Evolutionary conservation across 495 filamentous ascomycete species (phyloP).

Genomic region (Tetracladium setigerum): DNA sequence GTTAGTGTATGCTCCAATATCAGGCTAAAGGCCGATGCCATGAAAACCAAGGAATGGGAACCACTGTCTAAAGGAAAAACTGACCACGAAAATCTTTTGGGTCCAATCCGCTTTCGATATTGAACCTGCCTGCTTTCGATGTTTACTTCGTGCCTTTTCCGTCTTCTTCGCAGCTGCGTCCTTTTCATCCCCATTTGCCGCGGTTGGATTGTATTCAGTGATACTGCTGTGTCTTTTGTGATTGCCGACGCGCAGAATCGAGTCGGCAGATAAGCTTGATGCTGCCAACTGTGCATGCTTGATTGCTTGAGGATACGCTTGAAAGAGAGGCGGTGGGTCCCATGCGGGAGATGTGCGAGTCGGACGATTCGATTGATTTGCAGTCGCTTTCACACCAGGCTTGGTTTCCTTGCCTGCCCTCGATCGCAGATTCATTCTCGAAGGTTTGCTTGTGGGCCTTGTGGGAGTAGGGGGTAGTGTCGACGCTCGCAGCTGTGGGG

Average conservation of each 20-base stretch:
- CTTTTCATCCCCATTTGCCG: constrained; percentile 25
- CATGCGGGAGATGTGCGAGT: constrained; percentile 38
- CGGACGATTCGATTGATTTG: constrained; percentile 10
- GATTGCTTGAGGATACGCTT: constrained; percentile 82
- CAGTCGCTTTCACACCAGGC: constrained; percentile 6
- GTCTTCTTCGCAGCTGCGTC: constrained; percentile 22
- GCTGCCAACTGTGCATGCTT: constrained; percentile 45
- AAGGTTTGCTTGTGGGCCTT: constrained; percentile 3
- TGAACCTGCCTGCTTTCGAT: constrained; percentile 51
- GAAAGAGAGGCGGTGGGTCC: constrained; percentile 78
- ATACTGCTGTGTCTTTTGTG: constrained; percentile 37
- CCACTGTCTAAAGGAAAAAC: constrained; percentile 23
- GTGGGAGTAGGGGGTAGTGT: constrained; percentile 2
- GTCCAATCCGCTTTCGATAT: constrained; percentile 67
- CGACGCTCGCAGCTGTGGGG: constrained; percentile 28
- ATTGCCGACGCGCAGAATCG: constrained; percentile 55
- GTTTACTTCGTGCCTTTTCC: constrained; percentile 20
- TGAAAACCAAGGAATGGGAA: too few relatives aligned
- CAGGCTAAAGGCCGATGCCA: too few relatives aligned
- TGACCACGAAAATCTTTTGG: constrained; percentile 66
- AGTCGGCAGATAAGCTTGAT: constrained; percentile 42
- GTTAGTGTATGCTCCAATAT: too few relatives aligned
- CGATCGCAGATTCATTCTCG: constrained; percentile 19
- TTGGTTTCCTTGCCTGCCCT: constrained; percentile 32
- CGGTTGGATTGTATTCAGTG: constrained; percentile 32